phyloP scores from a whole-genome alignment of 192 early-diverging fungal genomes.

The Paraglomus occultum region DNA sequence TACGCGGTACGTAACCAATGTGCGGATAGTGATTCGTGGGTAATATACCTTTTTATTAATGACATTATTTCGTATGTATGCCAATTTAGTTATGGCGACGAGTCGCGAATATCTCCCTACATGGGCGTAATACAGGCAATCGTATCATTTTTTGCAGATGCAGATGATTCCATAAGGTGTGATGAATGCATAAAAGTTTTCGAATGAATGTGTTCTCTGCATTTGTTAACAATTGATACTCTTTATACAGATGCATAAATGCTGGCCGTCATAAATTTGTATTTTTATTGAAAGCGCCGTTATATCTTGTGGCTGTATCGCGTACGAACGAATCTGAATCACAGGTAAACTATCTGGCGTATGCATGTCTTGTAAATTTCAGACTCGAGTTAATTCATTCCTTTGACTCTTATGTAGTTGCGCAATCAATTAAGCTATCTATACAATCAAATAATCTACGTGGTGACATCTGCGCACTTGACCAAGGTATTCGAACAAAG shows the following conservation, averaged over 20 bases:
- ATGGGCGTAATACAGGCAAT: conserved; percentile 92
- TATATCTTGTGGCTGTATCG: conserved; percentile 84
- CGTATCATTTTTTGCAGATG: conserved; percentile 78
- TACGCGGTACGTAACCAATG: conserved; percentile 50
- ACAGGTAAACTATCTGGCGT: conserved; percentile 42
- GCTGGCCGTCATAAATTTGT: conserved; percentile 77
- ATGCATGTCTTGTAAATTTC: conserved; percentile 14
- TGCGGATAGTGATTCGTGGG: not conserved
- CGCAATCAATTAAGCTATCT: conserved; percentile 75
- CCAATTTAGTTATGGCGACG: conserved; percentile 73
- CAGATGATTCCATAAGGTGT: conserved; percentile 73
- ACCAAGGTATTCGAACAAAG: conserved; percentile 83
- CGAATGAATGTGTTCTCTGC: conserved; percentile 14
- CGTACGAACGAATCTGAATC: conserved; percentile 73
- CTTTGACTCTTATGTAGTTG: conserved; percentile 49
- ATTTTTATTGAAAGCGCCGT: conserved; percentile 74
- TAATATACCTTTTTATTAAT: not conserved
- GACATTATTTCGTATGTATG: not conserved
- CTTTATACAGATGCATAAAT: conserved; percentile 54
- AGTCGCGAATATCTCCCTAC: conserved; percentile 78
- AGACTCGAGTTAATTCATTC: not conserved
- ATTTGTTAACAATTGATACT: not conserved
- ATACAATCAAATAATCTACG: conserved; percentile 83
- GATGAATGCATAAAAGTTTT: conserved; percentile 19
- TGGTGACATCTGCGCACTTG: conserved; percentile 77